Evolutionary conservation across 2,329 filamentous ascomycete genomes (phyloP).

Genomic region (Neonectria punicea): DNA sequence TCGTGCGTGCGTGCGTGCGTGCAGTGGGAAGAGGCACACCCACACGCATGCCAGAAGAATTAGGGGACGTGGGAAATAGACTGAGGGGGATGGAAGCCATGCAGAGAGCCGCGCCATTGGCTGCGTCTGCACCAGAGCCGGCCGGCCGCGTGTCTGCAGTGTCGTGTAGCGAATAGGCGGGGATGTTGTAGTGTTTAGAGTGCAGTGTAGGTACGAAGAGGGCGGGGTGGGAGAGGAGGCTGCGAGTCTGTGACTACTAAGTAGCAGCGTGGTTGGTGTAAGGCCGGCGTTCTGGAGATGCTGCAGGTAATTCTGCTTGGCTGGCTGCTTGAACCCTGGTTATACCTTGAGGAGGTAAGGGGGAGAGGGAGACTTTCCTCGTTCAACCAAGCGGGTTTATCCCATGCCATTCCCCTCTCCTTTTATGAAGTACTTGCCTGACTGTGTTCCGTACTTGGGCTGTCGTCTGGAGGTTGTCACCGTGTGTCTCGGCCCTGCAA

Average conservation of each 20-base stretch:
- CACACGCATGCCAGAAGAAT: slow-evolving; percentile 6
- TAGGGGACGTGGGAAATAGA: slow-evolving; percentile 14
- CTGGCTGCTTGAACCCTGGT: slow-evolving; percentile 8
- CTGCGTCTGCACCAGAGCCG: slow-evolving; percentile 9
- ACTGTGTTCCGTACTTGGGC: background rate
- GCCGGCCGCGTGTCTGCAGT: slow-evolving; percentile 26
- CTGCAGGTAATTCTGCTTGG: slow-evolving; percentile 26
- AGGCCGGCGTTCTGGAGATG: slow-evolving; percentile 12
- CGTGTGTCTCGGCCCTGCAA: slow-evolving; percentile 15
- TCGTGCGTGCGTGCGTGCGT: background rate
- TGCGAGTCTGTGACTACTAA: slow-evolving; percentile 1
- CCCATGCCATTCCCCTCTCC: slow-evolving; percentile 14
- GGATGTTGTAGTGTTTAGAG: slow-evolving; percentile 3
- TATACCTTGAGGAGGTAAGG: background rate
- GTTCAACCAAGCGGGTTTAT: slow-evolving; percentile 9
- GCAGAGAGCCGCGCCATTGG: slow-evolving; percentile 11
- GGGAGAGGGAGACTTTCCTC: slow-evolving; percentile 4
- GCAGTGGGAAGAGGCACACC: background rate
- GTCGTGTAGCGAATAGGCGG: slow-evolving; percentile 15
- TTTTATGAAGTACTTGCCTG: background rate
- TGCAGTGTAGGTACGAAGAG: slow-evolving; percentile 2
- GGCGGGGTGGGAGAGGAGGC: slow-evolving; percentile 9
- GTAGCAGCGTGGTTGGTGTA: background rate
- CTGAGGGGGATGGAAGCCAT: slow-evolving; percentile 12
- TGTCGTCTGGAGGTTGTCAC: slow-evolving; percentile 5